Conservation (phyloP, 805 yeast species). For the Saccharomyces mikatae region DNA sequence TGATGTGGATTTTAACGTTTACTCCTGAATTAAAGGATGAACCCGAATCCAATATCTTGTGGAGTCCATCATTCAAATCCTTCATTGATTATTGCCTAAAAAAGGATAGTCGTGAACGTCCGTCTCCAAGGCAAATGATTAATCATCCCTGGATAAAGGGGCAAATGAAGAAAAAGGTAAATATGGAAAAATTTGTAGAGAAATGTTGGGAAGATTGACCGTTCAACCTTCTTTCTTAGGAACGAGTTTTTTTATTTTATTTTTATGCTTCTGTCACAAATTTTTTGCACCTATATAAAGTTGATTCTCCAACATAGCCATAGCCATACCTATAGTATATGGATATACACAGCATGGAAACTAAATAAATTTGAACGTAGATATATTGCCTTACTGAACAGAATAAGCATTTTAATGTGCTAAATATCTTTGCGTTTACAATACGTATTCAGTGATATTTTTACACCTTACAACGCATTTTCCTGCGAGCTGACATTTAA, state of each 20-base stretch:
- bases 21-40: conserved; percentile 76
- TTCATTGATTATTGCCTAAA: conserved; percentile 74
- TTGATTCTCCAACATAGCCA: not conserved
- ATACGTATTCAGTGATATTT: not conserved
- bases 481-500: not conserved
- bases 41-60: conserved; percentile 61
- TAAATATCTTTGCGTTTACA: not conserved
- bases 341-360: not conserved
- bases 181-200: conserved; percentile 78
- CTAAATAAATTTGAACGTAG: not conserved
- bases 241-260: not conserved
- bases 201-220: conserved; percentile 51
- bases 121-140: conserved; percentile 89
- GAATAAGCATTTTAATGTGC: not conserved
- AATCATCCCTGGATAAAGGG: conserved; percentile 88
- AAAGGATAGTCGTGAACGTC: conserved; percentile 72
- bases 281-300: not conserved
- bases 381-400: not conserved
- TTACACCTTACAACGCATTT: not conserved
- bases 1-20: conserved; percentile 71
- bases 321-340: not conserved
- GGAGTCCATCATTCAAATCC: conserved; percentile 79
- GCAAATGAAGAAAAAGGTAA: conserved; percentile 61
- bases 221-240: not conserved
- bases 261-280: not conserved